phyloP scores from a whole-genome alignment of 805 yeast genomes.

The Pichia exigua region DNA sequence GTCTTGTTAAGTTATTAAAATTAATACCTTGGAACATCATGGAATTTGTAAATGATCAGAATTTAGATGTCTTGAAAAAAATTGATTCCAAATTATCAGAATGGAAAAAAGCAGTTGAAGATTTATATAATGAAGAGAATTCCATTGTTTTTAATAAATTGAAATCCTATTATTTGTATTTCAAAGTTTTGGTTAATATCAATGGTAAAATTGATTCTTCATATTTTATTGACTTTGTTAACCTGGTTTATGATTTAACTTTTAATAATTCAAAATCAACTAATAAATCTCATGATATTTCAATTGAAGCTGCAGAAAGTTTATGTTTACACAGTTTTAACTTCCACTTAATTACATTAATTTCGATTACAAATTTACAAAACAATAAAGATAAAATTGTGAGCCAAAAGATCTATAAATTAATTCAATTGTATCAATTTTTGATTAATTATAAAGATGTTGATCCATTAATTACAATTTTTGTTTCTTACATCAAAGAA shows the following conservation, averaged over 20 bases:
- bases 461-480: constrained; percentile 17
- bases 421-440: constrained; percentile 21
- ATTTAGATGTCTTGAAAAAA: constrained; percentile 10
- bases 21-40: constrained; percentile 26
- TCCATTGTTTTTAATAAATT: constrained; percentile 20
- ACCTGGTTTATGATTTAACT: constrained; percentile 19
- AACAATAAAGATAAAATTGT: constrained; percentile 11
- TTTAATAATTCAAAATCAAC: constrained; percentile 12
- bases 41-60: constrained; percentile 14
- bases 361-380: constrained; percentile 20
- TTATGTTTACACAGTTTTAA: constrained; percentile 27
- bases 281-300: constrained; percentile 11
- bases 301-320: constrained; percentile 19
- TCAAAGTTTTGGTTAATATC: constrained; percentile 22
- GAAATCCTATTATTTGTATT: constrained; percentile 25
- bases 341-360: constrained; percentile 23
- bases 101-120: constrained; percentile 21
- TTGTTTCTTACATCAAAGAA: constrained; percentile 18
- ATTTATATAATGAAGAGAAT: constrained; percentile 19
- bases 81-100: constrained; percentile 20
- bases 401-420: constrained; percentile 12
- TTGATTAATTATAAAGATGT: constrained; percentile 17
- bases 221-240: constrained; percentile 17
- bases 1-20: constrained; percentile 27
- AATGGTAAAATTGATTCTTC: constrained; percentile 13